Conservation (phyloP, 164 flowering plant species). For the Aristolochia contorta region DNA sequence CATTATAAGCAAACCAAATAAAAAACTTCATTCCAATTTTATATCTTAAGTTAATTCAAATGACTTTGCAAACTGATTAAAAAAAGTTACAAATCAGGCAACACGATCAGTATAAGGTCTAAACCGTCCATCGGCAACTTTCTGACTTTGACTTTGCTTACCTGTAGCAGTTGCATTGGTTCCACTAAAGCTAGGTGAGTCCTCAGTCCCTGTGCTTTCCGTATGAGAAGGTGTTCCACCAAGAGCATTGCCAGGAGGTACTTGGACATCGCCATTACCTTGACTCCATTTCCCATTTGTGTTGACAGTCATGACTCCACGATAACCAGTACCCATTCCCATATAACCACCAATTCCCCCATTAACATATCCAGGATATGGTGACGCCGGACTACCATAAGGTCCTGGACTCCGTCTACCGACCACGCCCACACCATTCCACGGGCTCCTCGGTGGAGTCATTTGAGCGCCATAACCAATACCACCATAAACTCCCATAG, state of each 20-base stretch:
- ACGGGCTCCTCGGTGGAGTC: slow-evolving; percentile 9
- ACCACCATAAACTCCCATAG: slow-evolving; percentile 11
- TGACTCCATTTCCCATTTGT: slow-evolving; percentile 23
- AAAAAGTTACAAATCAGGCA: slow-evolving; percentile 13
- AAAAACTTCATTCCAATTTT: slow-evolving; percentile 9
- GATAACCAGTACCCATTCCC: slow-evolving; percentile 17
- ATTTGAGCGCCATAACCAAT: slow-evolving; percentile 10
- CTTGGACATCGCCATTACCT: slow-evolving; percentile 14
- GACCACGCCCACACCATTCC: slow-evolving; percentile 11
- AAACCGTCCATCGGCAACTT: slow-evolving; percentile 13
- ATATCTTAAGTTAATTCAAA: slow-evolving; percentile 20
- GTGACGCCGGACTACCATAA: slow-evolving; percentile 3
- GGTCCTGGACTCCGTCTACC: slow-evolving; percentile 8
- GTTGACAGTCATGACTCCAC: slow-evolving; percentile 15
- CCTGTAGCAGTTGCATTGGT: slow-evolving; percentile 18
- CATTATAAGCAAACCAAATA: slow-evolving; percentile 6
- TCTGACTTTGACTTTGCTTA: slow-evolving; percentile 14
- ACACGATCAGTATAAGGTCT: slow-evolving; percentile 13
- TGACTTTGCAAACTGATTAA: slow-evolving; percentile 7
- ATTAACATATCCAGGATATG: slow-evolving; percentile 28
- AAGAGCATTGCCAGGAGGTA: slow-evolving; percentile 1
- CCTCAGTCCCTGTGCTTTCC: slow-evolving; percentile 20
- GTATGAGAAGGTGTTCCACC: slow-evolving; percentile 9
- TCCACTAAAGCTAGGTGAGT: slow-evolving; percentile 14
- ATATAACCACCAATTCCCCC: slow-evolving; percentile 22